Base-by-base conservation (phyloP, 2,329 filamentous ascomycete species). In the Alternaria sp. region DNA sequence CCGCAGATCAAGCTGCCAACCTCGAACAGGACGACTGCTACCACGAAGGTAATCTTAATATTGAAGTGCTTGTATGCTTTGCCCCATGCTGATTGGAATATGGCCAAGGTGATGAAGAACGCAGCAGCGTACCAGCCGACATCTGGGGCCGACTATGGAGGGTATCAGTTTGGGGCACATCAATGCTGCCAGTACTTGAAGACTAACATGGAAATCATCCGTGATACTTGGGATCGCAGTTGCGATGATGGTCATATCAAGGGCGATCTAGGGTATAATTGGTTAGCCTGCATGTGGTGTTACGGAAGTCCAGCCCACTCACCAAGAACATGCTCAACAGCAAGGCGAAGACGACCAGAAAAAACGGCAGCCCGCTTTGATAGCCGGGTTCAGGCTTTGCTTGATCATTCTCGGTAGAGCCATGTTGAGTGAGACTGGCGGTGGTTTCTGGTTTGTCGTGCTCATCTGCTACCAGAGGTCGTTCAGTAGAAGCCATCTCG, bases 1-100 rank as follows among this genome's bases (percentile, higher is more conserved):
- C 51, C 87, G 67, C 86, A 87, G 14, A 89, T 71, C 10, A 85
- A 68, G 1, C 85, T 87, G 2, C 87, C 87, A 9, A 88, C 12
- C 69, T 88, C 85, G 66, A 89, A 89, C 62, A 87, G 58, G 60
- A 74, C 64, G 37, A 81, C 78, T 8, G 73, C 54, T 2, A 68
- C 53, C 15, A 82, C 58, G 61, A 81, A 83, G 25, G 70, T 71
- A 10, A 59, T 68, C 68, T 83, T 83, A 9, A 79, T 71, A 4
- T 75, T 69, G 61, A 81, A 82, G 70, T 80, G 84, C 50, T 81
- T 84, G 73, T 82, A 86, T 25, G 44, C 9, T 30, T 55, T 55
- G 23, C 53, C 53, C 33, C 33, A 55, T 23, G n/a, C 14, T 10
- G 53, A 43, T 18, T 55, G 53, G 23, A 55, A 55, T 23, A 23